phyloP scores from a whole-genome alignment of 78 protist genomes.

The Parvularia atlantis region DNA sequence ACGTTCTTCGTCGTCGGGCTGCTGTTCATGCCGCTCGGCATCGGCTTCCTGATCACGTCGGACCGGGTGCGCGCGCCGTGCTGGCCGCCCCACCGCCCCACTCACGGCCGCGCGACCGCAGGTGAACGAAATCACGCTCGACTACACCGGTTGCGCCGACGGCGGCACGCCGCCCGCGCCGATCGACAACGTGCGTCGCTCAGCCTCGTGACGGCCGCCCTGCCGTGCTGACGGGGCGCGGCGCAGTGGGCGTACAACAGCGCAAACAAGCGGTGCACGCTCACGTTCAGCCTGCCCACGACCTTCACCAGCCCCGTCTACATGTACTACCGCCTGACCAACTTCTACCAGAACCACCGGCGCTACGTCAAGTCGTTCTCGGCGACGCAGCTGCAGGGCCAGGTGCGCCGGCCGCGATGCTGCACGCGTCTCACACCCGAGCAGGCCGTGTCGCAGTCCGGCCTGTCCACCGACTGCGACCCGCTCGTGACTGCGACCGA shows the following conservation, averaged over 20 bases:
- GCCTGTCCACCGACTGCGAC: slow-evolving; percentile 34
- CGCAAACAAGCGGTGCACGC: too few species aligned
- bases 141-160: slow-evolving; percentile 11
- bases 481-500: slow-evolving; percentile 35
- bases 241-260: too few species aligned
- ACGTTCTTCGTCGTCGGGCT: slow-evolving; percentile 62
- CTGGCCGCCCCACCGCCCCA: too few species aligned
- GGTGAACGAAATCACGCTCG: background rate
- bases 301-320: slow-evolving; percentile 62
- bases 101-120: background rate
- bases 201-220: too few species aligned
- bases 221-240: too few species aligned
- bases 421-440: too few species aligned
- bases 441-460: background rate
- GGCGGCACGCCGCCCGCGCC: too few species aligned
- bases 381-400: slow-evolving; percentile 52
- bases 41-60: slow-evolving; percentile 46
- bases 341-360: slow-evolving; percentile 87
- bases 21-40: slow-evolving; percentile 79
- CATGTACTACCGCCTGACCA: slow-evolving; percentile 74
- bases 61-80: background rate
- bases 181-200: too few species aligned
- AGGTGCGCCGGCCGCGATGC: background rate
- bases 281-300: slow-evolving; percentile 7
- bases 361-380: slow-evolving; percentile 53